Conservation (phyloP, 352 stramenopile genomes). For the Pythium chondricola region DNA sequence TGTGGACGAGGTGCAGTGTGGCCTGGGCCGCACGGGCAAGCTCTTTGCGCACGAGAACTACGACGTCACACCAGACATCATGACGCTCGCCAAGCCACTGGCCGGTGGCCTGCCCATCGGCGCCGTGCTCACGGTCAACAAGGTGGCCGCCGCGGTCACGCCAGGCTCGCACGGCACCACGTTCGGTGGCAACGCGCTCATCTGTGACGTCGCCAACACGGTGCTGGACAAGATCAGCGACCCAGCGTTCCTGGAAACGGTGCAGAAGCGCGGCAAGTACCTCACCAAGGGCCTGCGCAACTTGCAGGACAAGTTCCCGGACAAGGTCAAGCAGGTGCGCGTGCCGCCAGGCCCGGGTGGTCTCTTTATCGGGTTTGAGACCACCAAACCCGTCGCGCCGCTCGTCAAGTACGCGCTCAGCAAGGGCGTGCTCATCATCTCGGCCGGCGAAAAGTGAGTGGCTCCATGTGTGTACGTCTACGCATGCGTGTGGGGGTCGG, state of each 20-base stretch:
- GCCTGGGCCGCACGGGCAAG: constrained; percentile 93
- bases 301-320: constrained; percentile 65
- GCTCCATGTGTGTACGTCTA: constrained; percentile 3
- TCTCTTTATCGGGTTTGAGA: constrained; percentile 81
- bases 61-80: constrained; percentile 92
- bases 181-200: constrained; percentile 95
- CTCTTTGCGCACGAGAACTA: constrained; percentile 95
- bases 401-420: constrained; percentile 64
- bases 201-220: constrained; percentile 87
- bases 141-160: constrained; percentile 85
- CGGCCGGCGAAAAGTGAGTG: constrained; percentile 71
- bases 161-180: constrained; percentile 94
- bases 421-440: constrained; percentile 80
- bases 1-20: constrained; percentile 98
- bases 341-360: constrained; percentile 56
- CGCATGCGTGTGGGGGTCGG: background rate
- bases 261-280: constrained; percentile 66
- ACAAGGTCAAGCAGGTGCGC: constrained; percentile 67
- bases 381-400: constrained; percentile 46
- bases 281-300: constrained; percentile 46
- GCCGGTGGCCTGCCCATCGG: constrained; percentile 95
- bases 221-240: constrained; percentile 75
- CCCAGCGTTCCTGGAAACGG: constrained; percentile 56
- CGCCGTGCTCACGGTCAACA: constrained; percentile 91
- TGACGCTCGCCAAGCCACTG: constrained; percentile 97